Percentiles rank a stretch among this genome's conserved stretches.
These are phyloP conservation scores for Anisogramma anomala DNA, from an alignment of 2,329 filamentous ascomycete genomes.

Conservation along the genomic window DNA sequence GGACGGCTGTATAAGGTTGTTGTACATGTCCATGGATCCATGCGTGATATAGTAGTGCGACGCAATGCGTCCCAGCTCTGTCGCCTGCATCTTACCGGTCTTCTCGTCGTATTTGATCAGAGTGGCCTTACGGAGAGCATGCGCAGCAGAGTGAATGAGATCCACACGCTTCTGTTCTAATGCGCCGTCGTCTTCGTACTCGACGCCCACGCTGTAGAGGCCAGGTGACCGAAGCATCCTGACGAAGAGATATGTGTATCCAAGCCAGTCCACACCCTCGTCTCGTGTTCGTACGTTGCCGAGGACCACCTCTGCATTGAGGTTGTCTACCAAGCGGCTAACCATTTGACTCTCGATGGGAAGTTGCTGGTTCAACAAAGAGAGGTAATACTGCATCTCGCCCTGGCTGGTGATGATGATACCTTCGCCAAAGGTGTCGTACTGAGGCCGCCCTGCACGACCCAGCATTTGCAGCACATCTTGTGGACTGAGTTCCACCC, in stretches of 20 bases:
- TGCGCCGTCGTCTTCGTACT: constrained; percentile 85
- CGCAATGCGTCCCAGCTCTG: constrained; percentile 87
- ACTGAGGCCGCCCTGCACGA: constrained; percentile 90
- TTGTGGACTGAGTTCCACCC: constrained; percentile 94
- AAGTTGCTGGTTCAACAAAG: constrained; percentile 88
- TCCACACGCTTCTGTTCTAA: constrained; percentile 97
- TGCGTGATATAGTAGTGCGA: constrained; percentile 98
- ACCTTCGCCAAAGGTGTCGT: constrained; percentile 93
- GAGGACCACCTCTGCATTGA: constrained; percentile 92
- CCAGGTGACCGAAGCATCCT: constrained; percentile 94
- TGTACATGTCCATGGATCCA: constrained; percentile 94
- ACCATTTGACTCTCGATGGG: constrained; percentile 96
- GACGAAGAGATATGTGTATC: constrained; percentile 95
- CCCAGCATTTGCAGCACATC: constrained; percentile 98
- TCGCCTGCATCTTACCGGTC: constrained; percentile 75
- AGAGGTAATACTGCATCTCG: constrained; percentile 96
- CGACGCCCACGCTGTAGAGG: constrained; percentile 87
- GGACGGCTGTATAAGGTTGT: constrained; percentile 83
- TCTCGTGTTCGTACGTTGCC: constrained; percentile 86
- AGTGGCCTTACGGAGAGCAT: constrained; percentile 73
- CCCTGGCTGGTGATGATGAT: constrained; percentile 95
- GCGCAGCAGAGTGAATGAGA: constrained; percentile 84
- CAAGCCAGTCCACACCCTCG: constrained; percentile 97
- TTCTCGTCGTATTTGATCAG: constrained; percentile 95
- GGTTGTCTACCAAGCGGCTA: constrained; percentile 83